phyloP scores from a whole-genome alignment of 2,329 filamentous ascomycete genomes.

The Epichloe typhina region DNA sequence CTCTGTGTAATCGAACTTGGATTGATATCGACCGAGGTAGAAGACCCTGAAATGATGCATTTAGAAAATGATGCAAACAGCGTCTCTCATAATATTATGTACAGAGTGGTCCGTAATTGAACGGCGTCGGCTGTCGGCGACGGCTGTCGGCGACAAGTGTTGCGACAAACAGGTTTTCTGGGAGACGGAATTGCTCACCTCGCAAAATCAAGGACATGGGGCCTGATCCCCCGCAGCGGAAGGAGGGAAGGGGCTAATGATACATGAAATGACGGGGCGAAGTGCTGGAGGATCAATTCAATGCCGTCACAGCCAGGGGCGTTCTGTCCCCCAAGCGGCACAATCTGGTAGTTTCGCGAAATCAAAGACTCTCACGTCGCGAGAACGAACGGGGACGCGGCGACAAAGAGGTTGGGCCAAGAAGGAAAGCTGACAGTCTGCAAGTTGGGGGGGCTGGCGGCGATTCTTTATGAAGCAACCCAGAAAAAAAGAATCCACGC shows the following conservation, averaged over 20 bases:
- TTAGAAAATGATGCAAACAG: neutral
- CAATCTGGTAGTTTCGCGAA: neutral
- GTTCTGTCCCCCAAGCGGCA: neutral
- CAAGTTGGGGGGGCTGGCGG: neutral
- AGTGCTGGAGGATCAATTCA: neutral
- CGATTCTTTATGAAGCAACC: neutral
- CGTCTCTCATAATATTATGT: too few species aligned
- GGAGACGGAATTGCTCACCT: neutral
- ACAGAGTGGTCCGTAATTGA: too few species aligned
- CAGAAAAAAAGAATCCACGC: neutral
- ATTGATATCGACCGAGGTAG: too few species aligned
- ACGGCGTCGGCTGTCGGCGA: neutral
- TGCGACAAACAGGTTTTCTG: neutral
- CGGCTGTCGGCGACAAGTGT: neutral
- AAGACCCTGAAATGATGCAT: neutral
- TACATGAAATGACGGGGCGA: neutral
- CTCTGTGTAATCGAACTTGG: too few species aligned
- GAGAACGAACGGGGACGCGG: too few species aligned
- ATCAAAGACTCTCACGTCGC: too few species aligned
- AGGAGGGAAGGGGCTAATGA: neutral
- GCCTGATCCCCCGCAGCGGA: neutral
- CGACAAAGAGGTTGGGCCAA: too few species aligned
- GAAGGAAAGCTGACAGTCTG: neutral
- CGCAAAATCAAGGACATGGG: neutral
- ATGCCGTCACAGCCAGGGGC: neutral